Evolutionary conservation across 306 rosid species (phyloP).

Genomic region (Quillaja saponaria): DNA sequence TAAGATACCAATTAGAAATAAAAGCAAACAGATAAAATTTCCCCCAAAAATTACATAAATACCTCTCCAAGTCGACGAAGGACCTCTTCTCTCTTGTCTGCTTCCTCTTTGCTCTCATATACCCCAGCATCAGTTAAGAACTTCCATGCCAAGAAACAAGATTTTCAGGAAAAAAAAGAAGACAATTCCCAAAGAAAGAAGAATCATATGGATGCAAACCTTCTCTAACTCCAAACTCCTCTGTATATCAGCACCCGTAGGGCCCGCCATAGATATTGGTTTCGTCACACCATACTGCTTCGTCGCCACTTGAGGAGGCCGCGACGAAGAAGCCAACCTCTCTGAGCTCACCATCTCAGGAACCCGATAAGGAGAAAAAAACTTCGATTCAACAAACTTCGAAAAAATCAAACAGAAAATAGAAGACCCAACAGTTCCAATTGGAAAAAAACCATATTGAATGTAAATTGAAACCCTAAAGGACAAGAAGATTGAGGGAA

Average conservation of each 20-base stretch:
- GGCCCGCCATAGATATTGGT: slow-evolving; percentile 67
- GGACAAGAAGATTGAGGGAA: background rate
- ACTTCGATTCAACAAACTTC: background rate
- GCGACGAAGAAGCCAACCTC: slow-evolving; percentile 35
- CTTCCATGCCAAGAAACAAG: slow-evolving; percentile 32
- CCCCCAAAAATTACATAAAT: background rate
- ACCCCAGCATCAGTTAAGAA: slow-evolving; percentile 56
- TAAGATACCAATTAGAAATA: no score
- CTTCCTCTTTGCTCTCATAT: slow-evolving; percentile 60
- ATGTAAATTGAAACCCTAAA: slow-evolving; percentile 20
- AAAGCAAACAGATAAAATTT: background rate
- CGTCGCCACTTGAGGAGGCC: slow-evolving; percentile 26
- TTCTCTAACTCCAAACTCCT: slow-evolving; percentile 55
- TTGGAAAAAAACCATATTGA: background rate
- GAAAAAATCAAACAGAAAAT: background rate
- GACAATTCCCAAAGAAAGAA: background rate
- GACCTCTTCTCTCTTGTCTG: slow-evolving; percentile 63
- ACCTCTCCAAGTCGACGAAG: slow-evolving; percentile 59
- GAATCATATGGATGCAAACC: slow-evolving; percentile 36
- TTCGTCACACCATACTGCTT: slow-evolving; percentile 67
- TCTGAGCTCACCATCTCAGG: slow-evolving; percentile 58
- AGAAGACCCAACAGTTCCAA: background rate
- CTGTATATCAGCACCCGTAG: slow-evolving; percentile 48
- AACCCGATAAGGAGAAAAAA: background rate
- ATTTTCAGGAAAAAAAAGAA: slow-evolving; percentile 3